phyloP scores from a whole-genome alignment of 2,329 filamentous ascomycete species.

The Mycocentrospora acerina region DNA sequence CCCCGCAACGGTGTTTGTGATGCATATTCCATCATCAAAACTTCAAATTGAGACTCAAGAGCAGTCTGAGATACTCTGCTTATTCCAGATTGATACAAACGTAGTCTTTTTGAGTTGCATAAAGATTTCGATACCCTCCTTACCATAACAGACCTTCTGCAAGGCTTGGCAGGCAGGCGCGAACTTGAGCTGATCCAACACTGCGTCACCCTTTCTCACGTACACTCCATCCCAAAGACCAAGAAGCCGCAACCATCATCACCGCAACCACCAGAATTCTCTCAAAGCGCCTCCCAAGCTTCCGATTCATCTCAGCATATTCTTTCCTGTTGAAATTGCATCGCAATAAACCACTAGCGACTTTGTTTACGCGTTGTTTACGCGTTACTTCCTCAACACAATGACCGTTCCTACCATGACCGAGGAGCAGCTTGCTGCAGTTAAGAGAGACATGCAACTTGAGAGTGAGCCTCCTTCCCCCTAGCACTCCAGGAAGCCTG shows the following conservation, averaged over 20 bases:
- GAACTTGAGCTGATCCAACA: too few relatives aligned
- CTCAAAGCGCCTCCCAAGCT: constrained; percentile 2
- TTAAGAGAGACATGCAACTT: constrained; percentile 35
- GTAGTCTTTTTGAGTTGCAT: too few relatives aligned
- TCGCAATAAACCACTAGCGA: neutral
- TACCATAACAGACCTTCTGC: too few relatives aligned
- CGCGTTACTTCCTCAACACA: constrained; percentile 21
- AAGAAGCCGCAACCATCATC: constrained; percentile 18
- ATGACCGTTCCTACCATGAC: constrained; percentile 26
- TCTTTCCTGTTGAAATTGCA: too few relatives aligned
- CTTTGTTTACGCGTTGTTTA: constrained; percentile 20
- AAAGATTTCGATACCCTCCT: too few relatives aligned
- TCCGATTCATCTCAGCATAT: neutral
- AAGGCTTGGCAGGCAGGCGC: too few relatives aligned
- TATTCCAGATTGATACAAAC: too few relatives aligned
- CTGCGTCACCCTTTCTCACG: constrained; percentile 15
- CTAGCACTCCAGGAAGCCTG: constrained; percentile 11
- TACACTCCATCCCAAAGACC: constrained; percentile 13
- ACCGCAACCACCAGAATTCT: constrained; percentile 5
- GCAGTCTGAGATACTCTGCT: too few relatives aligned
- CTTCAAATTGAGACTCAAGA: too few relatives aligned
- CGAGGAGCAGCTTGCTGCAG: constrained; percentile 38
- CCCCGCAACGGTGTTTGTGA: too few relatives aligned
- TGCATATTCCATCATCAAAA: too few relatives aligned
- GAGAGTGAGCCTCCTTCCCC: constrained; percentile 22